phyloP scores from a whole-genome alignment of 2,329 filamentous ascomycete species.

The Orbilia blumenaviensis region DNA sequence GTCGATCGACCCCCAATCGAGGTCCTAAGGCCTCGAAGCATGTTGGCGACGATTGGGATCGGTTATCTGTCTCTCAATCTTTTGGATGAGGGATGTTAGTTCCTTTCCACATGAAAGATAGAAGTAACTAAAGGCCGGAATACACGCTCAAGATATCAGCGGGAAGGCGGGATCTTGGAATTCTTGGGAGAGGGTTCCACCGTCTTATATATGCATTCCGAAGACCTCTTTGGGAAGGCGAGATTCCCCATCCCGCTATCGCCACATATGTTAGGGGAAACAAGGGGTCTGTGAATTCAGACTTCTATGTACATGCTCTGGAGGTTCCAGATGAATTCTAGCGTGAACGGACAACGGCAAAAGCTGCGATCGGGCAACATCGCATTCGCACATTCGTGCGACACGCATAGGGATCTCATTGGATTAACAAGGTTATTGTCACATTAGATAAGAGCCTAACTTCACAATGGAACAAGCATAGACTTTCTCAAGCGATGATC shows the following conservation, averaged over 20 bases:
- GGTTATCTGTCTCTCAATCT: slow-evolving; percentile 20
- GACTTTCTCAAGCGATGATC: slow-evolving; percentile 27
- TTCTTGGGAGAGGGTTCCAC: slow-evolving; percentile 40
- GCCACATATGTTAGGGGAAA: slow-evolving; percentile 9
- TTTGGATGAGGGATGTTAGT: slow-evolving; percentile 12
- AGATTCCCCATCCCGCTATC: slow-evolving; percentile 30
- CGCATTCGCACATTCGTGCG: slow-evolving; percentile 22
- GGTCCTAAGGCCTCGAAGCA: slow-evolving; percentile 50
- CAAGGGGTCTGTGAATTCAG: slow-evolving; percentile 32
- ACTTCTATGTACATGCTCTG: slow-evolving; percentile 14
- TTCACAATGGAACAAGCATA: slow-evolving; percentile 12
- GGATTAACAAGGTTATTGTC: background rate
- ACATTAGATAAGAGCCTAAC: background rate
- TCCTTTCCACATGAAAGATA: slow-evolving; percentile 21
- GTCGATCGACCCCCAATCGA: slow-evolving; percentile 51
- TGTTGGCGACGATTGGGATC: slow-evolving; percentile 5
- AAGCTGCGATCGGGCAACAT: background rate
- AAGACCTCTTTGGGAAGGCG: slow-evolving; percentile 34
- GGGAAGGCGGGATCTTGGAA: slow-evolving; percentile 38
- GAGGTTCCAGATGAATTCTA: slow-evolving; percentile 53
- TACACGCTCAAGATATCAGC: slow-evolving; percentile 14
- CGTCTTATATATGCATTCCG: slow-evolving; percentile 50
- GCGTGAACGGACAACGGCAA: slow-evolving; percentile 4
- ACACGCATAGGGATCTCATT: slow-evolving; percentile 1
- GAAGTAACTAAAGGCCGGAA: slow-evolving; percentile 17